Conservation (phyloP, 1,284 basidiomycete species). For the Chalciporus sp. region DNA sequence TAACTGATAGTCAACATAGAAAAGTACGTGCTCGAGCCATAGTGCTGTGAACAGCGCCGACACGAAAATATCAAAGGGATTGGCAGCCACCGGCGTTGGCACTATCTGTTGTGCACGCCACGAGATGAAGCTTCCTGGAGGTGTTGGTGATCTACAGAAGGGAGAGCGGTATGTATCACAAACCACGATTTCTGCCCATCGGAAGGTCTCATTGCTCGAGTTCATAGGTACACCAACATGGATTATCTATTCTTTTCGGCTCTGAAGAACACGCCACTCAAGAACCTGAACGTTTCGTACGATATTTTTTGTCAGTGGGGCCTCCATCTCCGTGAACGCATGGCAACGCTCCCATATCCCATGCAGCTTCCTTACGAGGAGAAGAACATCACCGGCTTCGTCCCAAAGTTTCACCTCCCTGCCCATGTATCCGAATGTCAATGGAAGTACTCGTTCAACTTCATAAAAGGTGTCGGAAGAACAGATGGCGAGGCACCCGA, state of each 20-base stretch:
- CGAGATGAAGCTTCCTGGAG: slow-evolving; percentile 19
- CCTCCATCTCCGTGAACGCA: neutral
- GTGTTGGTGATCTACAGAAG: slow-evolving; percentile 27
- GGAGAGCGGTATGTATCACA: slow-evolving; percentile 31
- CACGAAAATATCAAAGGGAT: slow-evolving; percentile 1
- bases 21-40: slow-evolving; percentile 7
- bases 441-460: slow-evolving; percentile 10
- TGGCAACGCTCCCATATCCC: neutral
- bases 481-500: slow-evolving; percentile 14
- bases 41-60: neutral
- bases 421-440: slow-evolving; percentile 12
- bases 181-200: too few species aligned
- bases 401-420: slow-evolving; percentile 17
- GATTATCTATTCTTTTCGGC: slow-evolving; percentile 15
- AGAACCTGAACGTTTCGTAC: slow-evolving; percentile 6
- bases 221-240: slow-evolving; percentile 11
- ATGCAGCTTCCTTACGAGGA: neutral
- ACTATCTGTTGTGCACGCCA: slow-evolving; percentile 23
- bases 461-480: neutral
- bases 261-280: neutral
- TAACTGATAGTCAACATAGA: neutral
- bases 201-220: too few species aligned
- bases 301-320: slow-evolving; percentile 12
- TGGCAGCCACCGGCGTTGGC: slow-evolving; percentile 23
- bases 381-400: neutral